Evolutionary conservation across 2,329 filamentous ascomycete species (phyloP), one percentile per base, ranked within the genome.

Genomic region (Diaporthe australafricana): DNA sequence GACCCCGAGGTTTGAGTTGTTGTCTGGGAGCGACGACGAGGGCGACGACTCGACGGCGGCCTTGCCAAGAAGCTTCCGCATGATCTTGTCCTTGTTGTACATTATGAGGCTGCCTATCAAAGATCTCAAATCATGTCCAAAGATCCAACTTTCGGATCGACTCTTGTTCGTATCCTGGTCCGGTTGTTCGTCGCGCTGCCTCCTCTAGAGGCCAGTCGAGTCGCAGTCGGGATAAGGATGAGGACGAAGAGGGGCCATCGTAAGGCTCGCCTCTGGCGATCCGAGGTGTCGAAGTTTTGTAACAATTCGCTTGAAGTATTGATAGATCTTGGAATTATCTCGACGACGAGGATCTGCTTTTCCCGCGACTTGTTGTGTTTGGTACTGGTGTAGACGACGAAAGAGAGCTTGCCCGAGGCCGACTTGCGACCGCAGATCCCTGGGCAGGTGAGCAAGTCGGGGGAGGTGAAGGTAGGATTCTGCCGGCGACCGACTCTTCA

Each of bases 21-120:
- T 63, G 32, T 73, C 55, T 47, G 67, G 22, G 53, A 83, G 80
- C 50, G 84, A 82, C 75, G 86, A 82, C 74, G 84, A 85, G 71
- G 84, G 78, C 52, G 83, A 80, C 73, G 86, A 83, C 73, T 88
- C 85, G 75, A 83, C 81, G 35, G 84, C 80, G 72, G 84, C 81
- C 77, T 88, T 88, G 79, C 88, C 88, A 40, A 90, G 86, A 30
- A 90, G 85, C 82, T 89, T 88, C 79, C 88, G 87, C 86, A 91
- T 89, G 74, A 89, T 88, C 80, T 83, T 87, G 73, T 84, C 86
- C 76, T 88, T 85, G 74, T 85, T 87, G 80, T 87, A 87, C 85
- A 87, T 87, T 74, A 70, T 79, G 74, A 75, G 74, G 75, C 30
- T 35, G 25, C 42, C 53, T 50, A 60, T 17, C 53, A 53, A 60